phyloP scores from a whole-genome alignment of 257 asterid genomes.

The Solanum gracilifrons region DNA sequence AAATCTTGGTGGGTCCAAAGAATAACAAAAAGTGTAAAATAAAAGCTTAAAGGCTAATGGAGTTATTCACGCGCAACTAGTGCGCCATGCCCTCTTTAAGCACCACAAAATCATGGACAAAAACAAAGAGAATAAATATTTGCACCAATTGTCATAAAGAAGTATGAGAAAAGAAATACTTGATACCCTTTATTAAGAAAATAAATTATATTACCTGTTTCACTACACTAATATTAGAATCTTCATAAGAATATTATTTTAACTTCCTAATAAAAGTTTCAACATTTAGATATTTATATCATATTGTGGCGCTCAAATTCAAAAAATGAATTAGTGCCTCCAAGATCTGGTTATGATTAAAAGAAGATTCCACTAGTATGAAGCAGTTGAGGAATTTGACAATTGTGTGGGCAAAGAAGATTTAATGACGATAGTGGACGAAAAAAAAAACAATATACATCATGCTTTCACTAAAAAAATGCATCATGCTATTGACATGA shows the following conservation, averaged over 20 bases:
- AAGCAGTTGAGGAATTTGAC: background rate
- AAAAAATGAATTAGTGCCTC: background rate
- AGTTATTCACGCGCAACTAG: conserved; percentile 34
- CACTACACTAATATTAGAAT: background rate
- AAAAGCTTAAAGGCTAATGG: conserved; percentile 17
- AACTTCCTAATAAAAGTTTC: background rate
- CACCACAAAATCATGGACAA: conserved; percentile 27
- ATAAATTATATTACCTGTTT: background rate
- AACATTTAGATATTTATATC: background rate
- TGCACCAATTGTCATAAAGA: background rate
- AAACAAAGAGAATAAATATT: background rate
- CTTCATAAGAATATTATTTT: background rate
- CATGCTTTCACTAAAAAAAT: background rate
- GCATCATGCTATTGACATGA: conserved; percentile 2
- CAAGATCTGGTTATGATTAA: background rate
- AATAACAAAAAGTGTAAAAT: conserved; percentile 20
- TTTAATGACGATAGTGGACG: background rate
- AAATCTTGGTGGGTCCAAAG: conserved; percentile 47
- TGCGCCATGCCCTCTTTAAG: conserved; percentile 24
- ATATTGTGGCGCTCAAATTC: background rate
- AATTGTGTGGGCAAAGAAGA: background rate
- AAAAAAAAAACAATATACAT: background rate
- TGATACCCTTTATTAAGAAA: background rate
- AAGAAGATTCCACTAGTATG: background rate
- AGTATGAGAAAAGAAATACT: background rate